Conservation (phyloP, 202 grass and related monocot species). For the Schoenoplectus tabernaemontani region DNA sequence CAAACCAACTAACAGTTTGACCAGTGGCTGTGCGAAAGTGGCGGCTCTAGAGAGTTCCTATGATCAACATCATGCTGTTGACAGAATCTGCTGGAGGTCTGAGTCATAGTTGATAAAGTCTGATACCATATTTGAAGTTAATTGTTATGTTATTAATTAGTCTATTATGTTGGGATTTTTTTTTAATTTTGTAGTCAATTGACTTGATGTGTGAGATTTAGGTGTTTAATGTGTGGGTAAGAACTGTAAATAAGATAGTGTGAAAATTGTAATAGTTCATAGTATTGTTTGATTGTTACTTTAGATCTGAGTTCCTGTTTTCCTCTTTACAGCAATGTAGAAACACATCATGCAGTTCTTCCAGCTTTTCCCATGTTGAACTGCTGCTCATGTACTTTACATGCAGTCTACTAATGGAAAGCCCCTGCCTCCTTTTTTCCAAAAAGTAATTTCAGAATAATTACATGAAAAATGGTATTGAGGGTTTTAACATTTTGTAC, state of each 20-base stretch:
- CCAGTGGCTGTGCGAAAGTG: constrained; percentile 26
- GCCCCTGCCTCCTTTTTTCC: not conserved
- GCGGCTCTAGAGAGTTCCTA: constrained; percentile 24
- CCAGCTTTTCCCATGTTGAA: constrained; percentile 21
- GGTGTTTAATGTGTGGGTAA: not conserved
- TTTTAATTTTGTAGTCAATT: constrained; percentile 9
- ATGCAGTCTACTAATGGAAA: not conserved
- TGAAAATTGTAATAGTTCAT: not conserved
- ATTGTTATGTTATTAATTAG: too few species aligned
- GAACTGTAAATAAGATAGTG: constrained; percentile 6
- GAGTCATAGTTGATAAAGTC: constrained; percentile 10
- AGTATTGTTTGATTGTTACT: constrained; percentile 21
- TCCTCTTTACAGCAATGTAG: constrained; percentile 13
- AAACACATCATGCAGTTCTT: not conserved
- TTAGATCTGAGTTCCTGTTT: constrained; percentile 17
- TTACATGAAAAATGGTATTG: not conserved
- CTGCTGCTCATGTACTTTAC: constrained; percentile 7
- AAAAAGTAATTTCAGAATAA: not conserved
- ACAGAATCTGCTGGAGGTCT: constrained; percentile 33
- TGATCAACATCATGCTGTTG: constrained; percentile 7
- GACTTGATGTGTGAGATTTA: constrained; percentile 1
- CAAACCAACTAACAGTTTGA: constrained; percentile 7
- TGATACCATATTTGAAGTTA: not conserved
- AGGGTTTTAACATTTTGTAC: not conserved
- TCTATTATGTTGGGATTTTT: not conserved